Evolutionary conservation across 768 basidiomycete species (phyloP).

Genomic region (Termitomyces heimii): DNA sequence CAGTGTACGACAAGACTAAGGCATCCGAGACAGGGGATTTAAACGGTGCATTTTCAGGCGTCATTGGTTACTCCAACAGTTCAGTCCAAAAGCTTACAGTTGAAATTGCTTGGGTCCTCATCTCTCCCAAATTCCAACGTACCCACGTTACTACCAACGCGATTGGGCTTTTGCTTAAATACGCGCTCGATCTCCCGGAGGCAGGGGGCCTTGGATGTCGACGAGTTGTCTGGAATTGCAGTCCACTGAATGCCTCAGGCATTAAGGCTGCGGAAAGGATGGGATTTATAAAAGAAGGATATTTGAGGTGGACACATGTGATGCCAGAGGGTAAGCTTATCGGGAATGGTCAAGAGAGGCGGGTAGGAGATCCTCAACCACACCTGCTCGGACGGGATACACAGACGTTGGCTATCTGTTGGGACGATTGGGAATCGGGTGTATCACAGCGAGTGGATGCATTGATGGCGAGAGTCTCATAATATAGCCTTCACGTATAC

Average conservation of each 20-base stretch:
- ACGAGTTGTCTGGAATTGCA: conserved; percentile 57
- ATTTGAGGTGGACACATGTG: conserved; percentile 49
- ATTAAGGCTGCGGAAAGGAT: conserved; percentile 47
- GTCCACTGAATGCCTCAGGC: conserved; percentile 40
- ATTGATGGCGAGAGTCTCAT: conserved; percentile 7
- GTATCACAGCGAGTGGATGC: conserved; percentile 6
- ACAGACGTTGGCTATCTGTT: conserved; percentile 41
- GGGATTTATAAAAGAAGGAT: conserved; percentile 52
- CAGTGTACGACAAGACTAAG: conserved; percentile 7
- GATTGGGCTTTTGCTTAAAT: conserved; percentile 44
- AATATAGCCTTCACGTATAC: not conserved
- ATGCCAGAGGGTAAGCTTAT: conserved; percentile 32
- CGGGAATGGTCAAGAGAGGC: conserved; percentile 26
- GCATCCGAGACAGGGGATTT: not conserved
- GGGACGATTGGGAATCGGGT: conserved; percentile 31
- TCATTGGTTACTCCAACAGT: conserved; percentile 5
- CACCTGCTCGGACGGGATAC: conserved; percentile 38
- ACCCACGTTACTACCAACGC: conserved; percentile 57
- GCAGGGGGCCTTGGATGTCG: conserved; percentile 47
- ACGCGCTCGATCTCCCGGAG: conserved; percentile 34
- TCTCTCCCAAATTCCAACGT: conserved; percentile 40
- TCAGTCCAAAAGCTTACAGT: not conserved
- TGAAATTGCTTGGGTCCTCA: conserved; percentile 9
- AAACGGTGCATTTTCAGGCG: conserved; percentile 10
- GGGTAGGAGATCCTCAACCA: conserved; percentile 29